phyloP scores from a whole-genome alignment of 1,284 basidiomycete species.

The Rhodotorula sp. region DNA sequence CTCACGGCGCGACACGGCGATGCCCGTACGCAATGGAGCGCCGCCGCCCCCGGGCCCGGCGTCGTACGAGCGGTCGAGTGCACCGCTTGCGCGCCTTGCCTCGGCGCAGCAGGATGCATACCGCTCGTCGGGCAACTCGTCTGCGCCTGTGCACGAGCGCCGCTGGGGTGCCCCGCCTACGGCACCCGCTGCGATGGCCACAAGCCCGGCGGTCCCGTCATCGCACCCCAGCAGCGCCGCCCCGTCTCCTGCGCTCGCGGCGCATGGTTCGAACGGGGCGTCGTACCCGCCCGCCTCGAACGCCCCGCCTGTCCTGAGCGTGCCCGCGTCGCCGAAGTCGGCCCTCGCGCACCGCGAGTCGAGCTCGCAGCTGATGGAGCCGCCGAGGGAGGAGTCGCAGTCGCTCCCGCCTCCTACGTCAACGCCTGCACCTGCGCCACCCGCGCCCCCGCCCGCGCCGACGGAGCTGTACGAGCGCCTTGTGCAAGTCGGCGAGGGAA shows the following conservation, averaged over 20 bases:
- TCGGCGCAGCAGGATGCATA: not conserved
- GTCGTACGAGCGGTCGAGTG: constrained; percentile 9
- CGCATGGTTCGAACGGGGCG: not conserved
- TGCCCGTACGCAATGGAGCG: not conserved
- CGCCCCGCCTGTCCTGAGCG: not conserved
- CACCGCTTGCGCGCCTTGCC: too few species aligned
- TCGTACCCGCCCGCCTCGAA: not conserved
- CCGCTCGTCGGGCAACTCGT: not conserved
- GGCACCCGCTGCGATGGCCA: not conserved
- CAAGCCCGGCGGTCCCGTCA: too few species aligned
- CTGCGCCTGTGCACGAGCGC: not conserved
- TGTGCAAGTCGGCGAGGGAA: constrained; percentile 95
- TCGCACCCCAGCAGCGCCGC: not conserved
- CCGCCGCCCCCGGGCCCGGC: not conserved
- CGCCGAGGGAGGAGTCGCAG: not conserved
- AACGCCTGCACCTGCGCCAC: not conserved
- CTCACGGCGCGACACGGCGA: not conserved
- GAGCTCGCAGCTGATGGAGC: not conserved
- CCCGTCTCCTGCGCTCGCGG: not conserved
- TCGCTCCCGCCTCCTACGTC: not conserved
- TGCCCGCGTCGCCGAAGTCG: not conserved
- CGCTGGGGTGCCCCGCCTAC: not conserved
- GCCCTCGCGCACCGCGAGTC: not conserved
- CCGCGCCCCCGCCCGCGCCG: constrained; percentile 4
- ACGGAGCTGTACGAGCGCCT: constrained; percentile 76